These are phyloP conservation scores for Hymenoscyphus infarciens DNA, from an alignment of 2,329 filamentous ascomycete species.

Conservation along the genomic window DNA sequence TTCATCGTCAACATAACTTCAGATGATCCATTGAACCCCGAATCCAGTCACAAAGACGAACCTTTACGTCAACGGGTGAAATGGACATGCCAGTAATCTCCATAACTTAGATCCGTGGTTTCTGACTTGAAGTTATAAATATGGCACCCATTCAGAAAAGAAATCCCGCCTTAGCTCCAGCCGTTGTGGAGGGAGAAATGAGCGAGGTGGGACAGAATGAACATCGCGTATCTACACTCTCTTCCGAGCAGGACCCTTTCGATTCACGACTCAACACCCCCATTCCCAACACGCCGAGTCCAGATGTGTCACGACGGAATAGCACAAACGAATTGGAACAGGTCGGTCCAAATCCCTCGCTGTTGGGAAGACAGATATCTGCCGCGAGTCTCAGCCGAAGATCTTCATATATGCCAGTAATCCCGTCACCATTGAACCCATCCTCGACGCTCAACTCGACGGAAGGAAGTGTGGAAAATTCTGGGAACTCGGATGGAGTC, in stretches of 20 bases:
- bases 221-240: constrained; percentile 11
- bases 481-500: not conserved
- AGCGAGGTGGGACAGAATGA: constrained; percentile 17
- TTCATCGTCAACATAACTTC: not conserved
- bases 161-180: constrained; percentile 11
- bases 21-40: not conserved
- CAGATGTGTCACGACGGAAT: constrained; percentile 8
- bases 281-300: constrained; percentile 3
- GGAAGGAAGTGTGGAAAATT: constrained; percentile 18
- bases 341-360: constrained; percentile 12
- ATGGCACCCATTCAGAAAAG: constrained; percentile 6
- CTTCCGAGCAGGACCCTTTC: constrained; percentile 14
- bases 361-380: constrained; percentile 12
- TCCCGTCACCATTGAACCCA: constrained; percentile 35
- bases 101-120: not conserved
- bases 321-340: constrained; percentile 9
- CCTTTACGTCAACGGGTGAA: constrained; percentile 1
- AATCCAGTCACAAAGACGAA: not conserved
- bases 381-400: constrained; percentile 15
- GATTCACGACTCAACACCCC: constrained; percentile 14
- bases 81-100: not conserved
- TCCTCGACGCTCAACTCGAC: constrained; percentile 21
- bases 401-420: constrained; percentile 29
- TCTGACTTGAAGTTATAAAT: not conserved
- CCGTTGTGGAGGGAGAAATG: not conserved